Percentiles rank a stretch among this genome's conserved stretches.
Conservation (phyloP, 768 basidiomycete genomes). For the Suillus subaureus region DNA sequence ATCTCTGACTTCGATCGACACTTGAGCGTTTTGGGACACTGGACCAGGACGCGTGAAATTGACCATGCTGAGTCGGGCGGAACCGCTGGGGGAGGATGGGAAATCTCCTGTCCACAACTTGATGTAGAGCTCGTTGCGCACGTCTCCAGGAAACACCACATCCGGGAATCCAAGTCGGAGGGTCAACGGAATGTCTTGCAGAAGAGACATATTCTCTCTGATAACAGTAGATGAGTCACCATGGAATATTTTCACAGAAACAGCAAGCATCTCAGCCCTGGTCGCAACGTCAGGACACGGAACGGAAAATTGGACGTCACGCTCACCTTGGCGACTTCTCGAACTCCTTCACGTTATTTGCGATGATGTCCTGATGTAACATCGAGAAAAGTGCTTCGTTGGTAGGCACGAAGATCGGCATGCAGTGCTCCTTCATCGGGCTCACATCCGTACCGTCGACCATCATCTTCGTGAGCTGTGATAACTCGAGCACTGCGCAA, state of each 20-base stretch:
- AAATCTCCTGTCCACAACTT: conserved; percentile 97
- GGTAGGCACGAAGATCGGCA: conserved; percentile 85
- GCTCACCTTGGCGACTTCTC: conserved; percentile 80
- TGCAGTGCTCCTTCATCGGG: conserved; percentile 71
- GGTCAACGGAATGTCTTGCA: conserved; percentile 82
- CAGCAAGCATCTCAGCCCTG: conserved; percentile 86
- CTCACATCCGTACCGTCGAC: conserved; percentile 66
- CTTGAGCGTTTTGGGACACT: conserved; percentile 67
- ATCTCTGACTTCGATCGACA: conserved; percentile 85
- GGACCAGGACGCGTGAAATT: conserved; percentile 62
- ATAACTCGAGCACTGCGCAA: conserved; percentile 90
- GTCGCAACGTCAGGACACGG: conserved; percentile 7
- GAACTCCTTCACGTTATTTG: conserved; percentile 73
- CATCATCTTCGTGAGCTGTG: conserved; percentile 69
- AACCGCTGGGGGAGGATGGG: conserved; percentile 49
- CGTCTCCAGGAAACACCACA: conserved; percentile 89
- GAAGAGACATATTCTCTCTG: conserved; percentile 79
- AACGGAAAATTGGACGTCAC: conserved; percentile 2
- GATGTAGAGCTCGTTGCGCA: conserved; percentile 94
- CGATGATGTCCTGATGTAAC: conserved; percentile 94
- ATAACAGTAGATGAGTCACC: conserved; percentile 78
- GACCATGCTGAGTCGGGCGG: conserved; percentile 59
- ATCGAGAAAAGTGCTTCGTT: conserved; percentile 89
- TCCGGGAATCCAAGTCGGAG: conserved; percentile 93
- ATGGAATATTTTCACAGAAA: conserved; percentile 84